Evolutionary conservation across 768 basidiomycete genomes (phyloP).

Genomic region (Erythrobasidium yunnanense): DNA sequence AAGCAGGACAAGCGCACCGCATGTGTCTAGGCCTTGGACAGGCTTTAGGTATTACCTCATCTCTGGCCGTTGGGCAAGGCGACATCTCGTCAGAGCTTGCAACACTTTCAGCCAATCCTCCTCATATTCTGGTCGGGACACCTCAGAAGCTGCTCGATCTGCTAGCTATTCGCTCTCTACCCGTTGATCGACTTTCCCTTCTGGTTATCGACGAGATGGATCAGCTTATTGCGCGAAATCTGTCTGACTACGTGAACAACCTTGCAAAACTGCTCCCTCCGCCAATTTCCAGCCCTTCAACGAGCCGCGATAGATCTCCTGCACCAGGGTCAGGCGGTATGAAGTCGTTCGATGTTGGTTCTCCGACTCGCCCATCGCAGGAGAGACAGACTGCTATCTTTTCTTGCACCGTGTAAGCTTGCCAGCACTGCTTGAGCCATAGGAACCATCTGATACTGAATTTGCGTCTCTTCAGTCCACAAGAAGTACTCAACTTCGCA

Average conservation of each 20-base stretch:
- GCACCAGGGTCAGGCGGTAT: slow-evolving; percentile 40
- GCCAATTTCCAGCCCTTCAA: slow-evolving; percentile 52
- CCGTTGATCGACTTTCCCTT: slow-evolving; percentile 54
- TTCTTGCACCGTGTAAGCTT: slow-evolving; percentile 63
- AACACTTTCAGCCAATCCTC: slow-evolving; percentile 76
- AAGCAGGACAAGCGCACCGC: slow-evolving; percentile 90
- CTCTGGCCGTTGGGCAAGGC: slow-evolving; percentile 62
- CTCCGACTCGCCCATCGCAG: slow-evolving; percentile 40
- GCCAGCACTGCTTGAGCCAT: too few species aligned
- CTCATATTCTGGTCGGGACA: slow-evolving; percentile 91
- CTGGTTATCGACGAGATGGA: slow-evolving; percentile 95
- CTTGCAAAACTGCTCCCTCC: slow-evolving; percentile 87
- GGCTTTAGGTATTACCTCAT: slow-evolving; percentile 79
- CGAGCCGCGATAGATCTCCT: slow-evolving; percentile 14
- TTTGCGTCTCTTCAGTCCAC: slow-evolving; percentile 51
- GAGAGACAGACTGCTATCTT: slow-evolving; percentile 90
- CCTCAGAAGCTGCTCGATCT: slow-evolving; percentile 91
- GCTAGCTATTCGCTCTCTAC: slow-evolving; percentile 49
- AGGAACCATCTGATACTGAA: neutral
- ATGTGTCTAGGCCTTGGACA: slow-evolving; percentile 91
- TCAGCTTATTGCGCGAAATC: slow-evolving; percentile 89
- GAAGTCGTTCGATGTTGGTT: slow-evolving; percentile 33
- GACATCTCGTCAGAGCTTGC: slow-evolving; percentile 64
- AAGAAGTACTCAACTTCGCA: slow-evolving; percentile 92
- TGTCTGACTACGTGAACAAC: slow-evolving; percentile 87